Percentiles rank a stretch among this genome's conserved stretches.
Evolutionary conservation across 805 yeast genomes (phyloP).

Genomic region (Wickerhamiella slavikovae): DNA sequence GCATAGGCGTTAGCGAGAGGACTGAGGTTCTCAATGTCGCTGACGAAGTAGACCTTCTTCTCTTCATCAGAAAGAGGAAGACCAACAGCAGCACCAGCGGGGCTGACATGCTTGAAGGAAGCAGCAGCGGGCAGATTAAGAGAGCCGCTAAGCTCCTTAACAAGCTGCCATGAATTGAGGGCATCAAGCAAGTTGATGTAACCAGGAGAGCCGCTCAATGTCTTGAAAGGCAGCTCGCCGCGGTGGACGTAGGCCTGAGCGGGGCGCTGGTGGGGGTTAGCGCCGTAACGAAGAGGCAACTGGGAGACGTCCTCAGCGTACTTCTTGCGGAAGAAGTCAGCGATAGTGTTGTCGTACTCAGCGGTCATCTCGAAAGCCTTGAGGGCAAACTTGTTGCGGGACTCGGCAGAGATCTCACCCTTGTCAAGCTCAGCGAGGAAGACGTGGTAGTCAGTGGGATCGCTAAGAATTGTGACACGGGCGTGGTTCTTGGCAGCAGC

Average conservation of each 20-base stretch:
- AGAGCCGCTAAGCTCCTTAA: conserved; percentile 86
- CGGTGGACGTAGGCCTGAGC: conserved; percentile 86
- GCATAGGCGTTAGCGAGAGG: conserved; percentile 97
- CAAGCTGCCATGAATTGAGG: conserved; percentile 95
- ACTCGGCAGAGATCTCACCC: conserved; percentile 51
- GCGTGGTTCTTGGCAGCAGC: conserved; percentile 98
- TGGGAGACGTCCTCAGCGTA: conserved; percentile 79
- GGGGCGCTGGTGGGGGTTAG: conserved; percentile 98
- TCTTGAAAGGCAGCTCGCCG: conserved; percentile 87
- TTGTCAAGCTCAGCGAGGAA: conserved; percentile 62
- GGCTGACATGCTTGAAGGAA: conserved; percentile 94
- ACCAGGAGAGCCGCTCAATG: conserved; percentile 88
- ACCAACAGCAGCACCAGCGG: conserved; percentile 98
- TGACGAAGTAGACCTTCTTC: conserved; percentile 88
- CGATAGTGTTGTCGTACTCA: conserved; percentile 84
- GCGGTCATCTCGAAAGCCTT: conserved; percentile 98
- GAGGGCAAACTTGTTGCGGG: conserved; percentile 71
- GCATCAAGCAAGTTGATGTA: conserved; percentile 94
- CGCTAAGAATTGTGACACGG: conserved; percentile 86
- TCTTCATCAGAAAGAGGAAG: conserved; percentile 78
- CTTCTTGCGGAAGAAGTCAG: conserved; percentile 94
- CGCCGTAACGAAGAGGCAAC: conserved; percentile 92
- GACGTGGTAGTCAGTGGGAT: conserved; percentile 79
- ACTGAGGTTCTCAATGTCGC: conserved; percentile 82
- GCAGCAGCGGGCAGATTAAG: conserved; percentile 97